A percentile compares a stretch with the other conserved stretches of the same genome.
Evolutionary conservation across 495 filamentous ascomycete species (phyloP).

Genomic region (Xylaria nigripes): DNA sequence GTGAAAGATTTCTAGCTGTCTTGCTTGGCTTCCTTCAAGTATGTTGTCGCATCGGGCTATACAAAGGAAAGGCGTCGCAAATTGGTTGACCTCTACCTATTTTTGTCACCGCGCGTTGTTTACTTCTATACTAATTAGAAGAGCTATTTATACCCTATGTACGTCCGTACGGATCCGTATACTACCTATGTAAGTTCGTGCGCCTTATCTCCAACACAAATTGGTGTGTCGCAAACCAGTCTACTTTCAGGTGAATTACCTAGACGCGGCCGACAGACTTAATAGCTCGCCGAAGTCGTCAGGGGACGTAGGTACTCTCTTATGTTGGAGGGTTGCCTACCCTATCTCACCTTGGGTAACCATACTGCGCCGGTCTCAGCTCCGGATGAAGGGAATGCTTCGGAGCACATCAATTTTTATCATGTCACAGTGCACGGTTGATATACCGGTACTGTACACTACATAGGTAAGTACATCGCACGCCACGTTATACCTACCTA

Average conservation of each 20-base stretch:
- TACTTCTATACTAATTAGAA: background rate
- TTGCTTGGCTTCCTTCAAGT: background rate
- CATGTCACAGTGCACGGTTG: no score
- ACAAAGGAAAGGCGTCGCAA: background rate
- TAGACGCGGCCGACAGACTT: background rate
- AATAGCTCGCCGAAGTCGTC: background rate
- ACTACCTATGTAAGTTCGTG: background rate
- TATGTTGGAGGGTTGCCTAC: constrained; percentile 6
- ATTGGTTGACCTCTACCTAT: background rate
- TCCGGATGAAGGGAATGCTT: background rate
- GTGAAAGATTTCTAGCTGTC: constrained; percentile 22
- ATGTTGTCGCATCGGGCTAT: background rate
- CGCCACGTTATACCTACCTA: background rate
- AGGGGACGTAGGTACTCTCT: background rate
- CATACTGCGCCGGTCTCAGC: background rate
- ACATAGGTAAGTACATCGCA: background rate
- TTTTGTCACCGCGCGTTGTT: background rate
- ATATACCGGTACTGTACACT: no score
- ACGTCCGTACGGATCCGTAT: no score
- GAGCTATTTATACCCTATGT: no score
- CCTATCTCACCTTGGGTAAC: background rate
- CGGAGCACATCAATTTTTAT: no score
- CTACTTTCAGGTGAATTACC: background rate
- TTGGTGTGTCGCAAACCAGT: constrained; percentile 4
- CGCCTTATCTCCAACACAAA: constrained; percentile 4